Evolutionary conservation across 1,284 basidiomycete species (phyloP).

Genomic region (Trichosporon sp.): DNA sequence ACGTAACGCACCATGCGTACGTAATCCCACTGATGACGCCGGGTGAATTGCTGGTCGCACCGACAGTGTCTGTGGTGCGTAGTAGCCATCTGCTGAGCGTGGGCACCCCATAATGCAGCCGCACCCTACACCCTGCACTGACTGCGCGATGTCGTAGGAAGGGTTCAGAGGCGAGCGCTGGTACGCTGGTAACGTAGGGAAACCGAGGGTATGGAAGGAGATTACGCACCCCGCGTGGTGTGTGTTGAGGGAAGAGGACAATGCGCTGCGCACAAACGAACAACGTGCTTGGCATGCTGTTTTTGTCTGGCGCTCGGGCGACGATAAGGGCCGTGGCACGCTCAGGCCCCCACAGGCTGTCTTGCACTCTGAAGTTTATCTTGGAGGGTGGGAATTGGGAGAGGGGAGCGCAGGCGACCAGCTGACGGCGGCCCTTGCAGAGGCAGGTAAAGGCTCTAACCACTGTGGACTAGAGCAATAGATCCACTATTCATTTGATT

Average conservation of each 20-base stretch:
- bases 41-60: not conserved
- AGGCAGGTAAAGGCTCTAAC: not conserved
- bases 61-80: not conserved
- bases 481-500: constrained; percentile 1
- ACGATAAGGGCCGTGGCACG: no score
- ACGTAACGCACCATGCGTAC: not conserved
- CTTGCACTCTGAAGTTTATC: not conserved
- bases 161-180: no score
- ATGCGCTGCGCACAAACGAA: no score
- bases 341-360: not conserved
- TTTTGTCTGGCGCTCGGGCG: not conserved
- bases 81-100: not conserved
- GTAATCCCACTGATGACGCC: not conserved
- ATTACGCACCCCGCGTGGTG: not conserved
- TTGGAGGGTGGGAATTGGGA: not conserved
- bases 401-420: not conserved
- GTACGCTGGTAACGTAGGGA: not conserved
- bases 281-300: not conserved
- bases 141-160: not conserved
- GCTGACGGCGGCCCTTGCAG: not conserved
- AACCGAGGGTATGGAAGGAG: not conserved
- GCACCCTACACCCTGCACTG: not conserved
- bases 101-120: not conserved
- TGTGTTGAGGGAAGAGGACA: not conserved
- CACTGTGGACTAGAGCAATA: not conserved